phyloP scores from a whole-genome alignment of 495 filamentous ascomycete species.

The Lindgomyces ingoldianus region DNA sequence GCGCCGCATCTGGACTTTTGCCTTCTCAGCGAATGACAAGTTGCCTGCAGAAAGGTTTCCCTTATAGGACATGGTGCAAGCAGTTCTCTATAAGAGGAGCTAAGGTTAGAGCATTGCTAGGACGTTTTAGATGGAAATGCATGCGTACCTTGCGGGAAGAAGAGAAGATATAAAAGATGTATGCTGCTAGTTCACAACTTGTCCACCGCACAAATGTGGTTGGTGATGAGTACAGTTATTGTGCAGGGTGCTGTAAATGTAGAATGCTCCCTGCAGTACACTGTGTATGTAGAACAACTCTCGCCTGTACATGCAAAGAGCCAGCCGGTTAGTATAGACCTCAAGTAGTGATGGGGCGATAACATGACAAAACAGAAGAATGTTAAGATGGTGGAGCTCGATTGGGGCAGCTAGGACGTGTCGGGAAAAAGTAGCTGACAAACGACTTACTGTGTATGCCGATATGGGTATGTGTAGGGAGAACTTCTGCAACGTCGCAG shows the following conservation, averaged over 20 bases:
- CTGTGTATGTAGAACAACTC: neutral
- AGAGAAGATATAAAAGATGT: neutral
- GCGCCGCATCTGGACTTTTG: slow-evolving; percentile 26
- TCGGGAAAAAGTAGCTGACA: neutral
- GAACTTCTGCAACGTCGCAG: no score
- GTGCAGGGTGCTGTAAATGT: no score
- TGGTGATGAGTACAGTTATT: neutral
- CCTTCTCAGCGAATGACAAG: slow-evolving; percentile 10
- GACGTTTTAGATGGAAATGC: neutral
- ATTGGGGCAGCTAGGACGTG: no score
- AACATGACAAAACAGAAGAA: neutral
- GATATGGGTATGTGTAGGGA: neutral
- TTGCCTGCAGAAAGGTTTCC: slow-evolving; percentile 9
- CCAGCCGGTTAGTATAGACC: slow-evolving; percentile 15
- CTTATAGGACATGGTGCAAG: slow-evolving; percentile 13
- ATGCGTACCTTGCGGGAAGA: neutral
- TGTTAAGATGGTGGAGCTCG: neutral
- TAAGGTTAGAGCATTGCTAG: neutral
- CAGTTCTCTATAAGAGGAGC: neutral
- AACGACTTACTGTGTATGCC: neutral
- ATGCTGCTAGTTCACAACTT: neutral
- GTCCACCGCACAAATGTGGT: neutral
- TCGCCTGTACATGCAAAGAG: neutral
- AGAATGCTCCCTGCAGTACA: no score
- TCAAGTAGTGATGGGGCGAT: neutral